Evolutionary conservation across 208 protist species (phyloP).

Genomic region (Trypanosoma melophagium): DNA sequence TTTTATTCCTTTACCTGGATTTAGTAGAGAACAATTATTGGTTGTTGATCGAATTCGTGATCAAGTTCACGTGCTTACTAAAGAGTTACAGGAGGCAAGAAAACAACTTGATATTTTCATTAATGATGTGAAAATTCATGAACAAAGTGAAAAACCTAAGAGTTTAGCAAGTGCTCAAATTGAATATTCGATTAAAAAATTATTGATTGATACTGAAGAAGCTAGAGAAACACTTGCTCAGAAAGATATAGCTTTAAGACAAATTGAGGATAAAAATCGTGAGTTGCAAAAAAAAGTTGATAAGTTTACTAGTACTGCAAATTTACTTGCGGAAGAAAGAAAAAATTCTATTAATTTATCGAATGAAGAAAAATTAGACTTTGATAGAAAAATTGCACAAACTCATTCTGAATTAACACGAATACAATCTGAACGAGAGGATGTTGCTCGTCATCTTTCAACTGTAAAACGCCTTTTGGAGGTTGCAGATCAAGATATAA

Average conservation of each 20-base stretch:
- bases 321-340: constrained; percentile 46
- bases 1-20: constrained; percentile 29
- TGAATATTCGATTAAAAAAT: constrained; percentile 62
- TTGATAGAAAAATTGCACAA: constrained; percentile 58
- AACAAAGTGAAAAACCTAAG: constrained; percentile 33
- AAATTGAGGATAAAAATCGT: constrained; percentile 54
- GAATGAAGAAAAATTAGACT: constrained; percentile 56
- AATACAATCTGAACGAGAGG: constrained; percentile 49
- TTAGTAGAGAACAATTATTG: constrained; percentile 67
- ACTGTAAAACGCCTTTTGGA: constrained; percentile 48
- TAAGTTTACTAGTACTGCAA: constrained; percentile 46
- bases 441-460: constrained; percentile 49
- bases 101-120: constrained; percentile 50
- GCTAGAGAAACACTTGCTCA: constrained; percentile 39
- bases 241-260: constrained; percentile 37
- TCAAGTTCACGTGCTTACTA: constrained; percentile 63
- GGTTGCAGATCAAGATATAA: constrained; percentile 42
- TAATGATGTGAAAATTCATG: constrained; percentile 43
- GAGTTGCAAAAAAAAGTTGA: constrained; percentile 46
- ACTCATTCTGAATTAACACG: constrained; percentile 42
- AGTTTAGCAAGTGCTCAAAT: constrained; percentile 61
- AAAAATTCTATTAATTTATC: constrained; percentile 38
- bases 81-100: constrained; percentile 59
- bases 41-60: constrained; percentile 64
- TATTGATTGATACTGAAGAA: constrained; percentile 51